Evolutionary conservation across 2,329 filamentous ascomycete genomes (phyloP).

Genomic region (Ascosphaera aggregata): DNA sequence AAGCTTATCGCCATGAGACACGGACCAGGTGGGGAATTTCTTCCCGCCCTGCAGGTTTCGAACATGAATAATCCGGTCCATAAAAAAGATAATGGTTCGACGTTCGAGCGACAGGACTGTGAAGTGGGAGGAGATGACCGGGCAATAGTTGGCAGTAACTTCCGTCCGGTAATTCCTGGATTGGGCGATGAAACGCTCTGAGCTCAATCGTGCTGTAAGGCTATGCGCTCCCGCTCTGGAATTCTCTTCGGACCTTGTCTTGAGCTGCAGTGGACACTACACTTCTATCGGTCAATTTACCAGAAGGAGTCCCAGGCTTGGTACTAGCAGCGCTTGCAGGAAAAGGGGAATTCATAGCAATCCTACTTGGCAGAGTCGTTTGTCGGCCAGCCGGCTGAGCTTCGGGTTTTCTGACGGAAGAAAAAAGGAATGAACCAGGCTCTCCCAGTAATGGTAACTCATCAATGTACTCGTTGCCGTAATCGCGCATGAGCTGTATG

Average conservation of each 20-base stretch:
- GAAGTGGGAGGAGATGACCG: background rate
- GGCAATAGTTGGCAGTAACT: background rate
- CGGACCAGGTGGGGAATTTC: background rate
- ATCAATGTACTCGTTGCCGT: constrained; percentile 39
- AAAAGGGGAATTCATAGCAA: constrained; percentile 1
- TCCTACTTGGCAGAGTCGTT: constrained; percentile 2
- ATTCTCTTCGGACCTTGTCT: background rate
- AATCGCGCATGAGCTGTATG: constrained; percentile 27
- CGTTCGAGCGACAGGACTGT: background rate
- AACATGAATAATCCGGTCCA: background rate
- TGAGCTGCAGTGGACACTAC: constrained; percentile 6
- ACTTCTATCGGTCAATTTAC: background rate
- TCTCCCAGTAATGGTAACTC: constrained; percentile 39
- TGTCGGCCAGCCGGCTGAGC: constrained; percentile 8
- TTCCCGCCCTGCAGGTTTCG: background rate
- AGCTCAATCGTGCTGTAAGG: too few species aligned
- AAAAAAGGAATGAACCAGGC: constrained; percentile 36
- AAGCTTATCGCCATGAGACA: background rate
- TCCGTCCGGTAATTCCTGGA: background rate
- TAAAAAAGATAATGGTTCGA: background rate
- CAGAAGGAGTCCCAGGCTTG: background rate
- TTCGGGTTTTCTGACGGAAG: constrained; percentile 13
- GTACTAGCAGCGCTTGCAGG: constrained; percentile 2
- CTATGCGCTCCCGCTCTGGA: too few species aligned
- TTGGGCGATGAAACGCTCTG: too few species aligned